Conservation (phyloP, 2,329 filamentous ascomycete species). For the Fusarium multiceps region DNA sequence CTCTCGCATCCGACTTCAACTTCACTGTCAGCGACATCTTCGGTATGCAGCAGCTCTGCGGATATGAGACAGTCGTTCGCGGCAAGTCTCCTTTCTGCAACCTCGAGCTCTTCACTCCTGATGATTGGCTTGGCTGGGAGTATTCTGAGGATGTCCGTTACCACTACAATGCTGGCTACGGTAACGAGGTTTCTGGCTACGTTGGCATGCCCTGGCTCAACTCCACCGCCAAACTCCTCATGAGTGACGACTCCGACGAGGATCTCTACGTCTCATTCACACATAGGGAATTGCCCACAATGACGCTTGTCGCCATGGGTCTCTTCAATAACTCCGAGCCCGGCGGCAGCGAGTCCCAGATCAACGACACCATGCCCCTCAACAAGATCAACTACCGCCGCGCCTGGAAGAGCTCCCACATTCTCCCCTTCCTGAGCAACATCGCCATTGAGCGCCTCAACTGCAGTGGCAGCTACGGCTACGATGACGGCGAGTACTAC, state of each 20-base stretch:
- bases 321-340: constrained; percentile 75
- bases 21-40: constrained; percentile 72
- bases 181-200: constrained; percentile 65
- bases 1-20: constrained; percentile 67
- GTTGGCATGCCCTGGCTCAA: constrained; percentile 76
- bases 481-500: constrained; percentile 42
- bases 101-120: constrained; percentile 66
- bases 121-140: constrained; percentile 75
- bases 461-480: constrained; percentile 67
- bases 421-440: constrained; percentile 74
- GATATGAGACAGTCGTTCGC: constrained; percentile 72
- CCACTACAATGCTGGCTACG: constrained; percentile 74
- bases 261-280: constrained; percentile 76
- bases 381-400: constrained; percentile 71
- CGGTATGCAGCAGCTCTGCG: constrained; percentile 74
- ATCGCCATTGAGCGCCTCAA: constrained; percentile 73
- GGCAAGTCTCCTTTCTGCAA: constrained; percentile 72
- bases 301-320: constrained; percentile 73
- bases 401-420: constrained; percentile 70
- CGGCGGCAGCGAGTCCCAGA: constrained; percentile 56
- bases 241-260: constrained; percentile 55
- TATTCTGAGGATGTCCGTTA: constrained; percentile 73
- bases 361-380: constrained; percentile 74
- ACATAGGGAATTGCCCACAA: constrained; percentile 74
- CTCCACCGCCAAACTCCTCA: constrained; percentile 64